Percentiles rank a stretch among this genome's conserved stretches.
Conservation (phyloP, 2,329 filamentous ascomycete genomes). For the Colletotrichum tamarilloi region DNA sequence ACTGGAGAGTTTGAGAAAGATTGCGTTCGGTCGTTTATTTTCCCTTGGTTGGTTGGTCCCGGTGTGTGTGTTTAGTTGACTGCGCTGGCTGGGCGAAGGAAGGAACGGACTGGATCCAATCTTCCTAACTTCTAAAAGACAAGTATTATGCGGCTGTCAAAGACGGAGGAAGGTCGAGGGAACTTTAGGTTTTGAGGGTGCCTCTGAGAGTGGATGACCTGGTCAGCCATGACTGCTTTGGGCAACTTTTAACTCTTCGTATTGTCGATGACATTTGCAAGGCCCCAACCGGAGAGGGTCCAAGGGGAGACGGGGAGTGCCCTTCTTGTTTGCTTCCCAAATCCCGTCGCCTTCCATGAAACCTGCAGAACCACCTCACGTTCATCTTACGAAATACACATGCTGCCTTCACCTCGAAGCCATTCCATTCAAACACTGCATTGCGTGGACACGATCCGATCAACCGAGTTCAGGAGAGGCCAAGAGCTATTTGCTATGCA, state of each 20-base stretch:
- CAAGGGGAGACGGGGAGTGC: background rate
- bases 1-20: conserved; percentile 11
- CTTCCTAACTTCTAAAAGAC: background rate
- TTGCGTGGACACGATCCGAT: conserved; percentile 16
- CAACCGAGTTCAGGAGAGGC: background rate
- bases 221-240: conserved; percentile 22
- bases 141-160: background rate
- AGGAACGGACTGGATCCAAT: conserved; percentile 19
- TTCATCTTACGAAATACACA: background rate
- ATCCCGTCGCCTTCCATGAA: background rate
- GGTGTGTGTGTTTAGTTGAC: conserved; percentile 4
- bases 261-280: background rate
- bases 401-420: background rate
- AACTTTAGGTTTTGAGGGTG: conserved; percentile 21
- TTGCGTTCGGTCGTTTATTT: conserved; percentile 7
- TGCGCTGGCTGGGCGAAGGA: background rate
- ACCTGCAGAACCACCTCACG: background rate
- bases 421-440: conserved; percentile 11
- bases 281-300: background rate
- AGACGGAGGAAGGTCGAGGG: conserved; percentile 6
- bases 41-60: conserved; percentile 2
- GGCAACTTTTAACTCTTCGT: background rate
- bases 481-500: background rate
- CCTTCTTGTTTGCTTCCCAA: background rate
- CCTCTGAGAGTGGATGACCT: conserved; percentile 6